These are phyloP conservation scores for Psilocybe subaeruginosa DNA, from an alignment of 768 basidiomycete species.

Conservation along the genomic window DNA sequence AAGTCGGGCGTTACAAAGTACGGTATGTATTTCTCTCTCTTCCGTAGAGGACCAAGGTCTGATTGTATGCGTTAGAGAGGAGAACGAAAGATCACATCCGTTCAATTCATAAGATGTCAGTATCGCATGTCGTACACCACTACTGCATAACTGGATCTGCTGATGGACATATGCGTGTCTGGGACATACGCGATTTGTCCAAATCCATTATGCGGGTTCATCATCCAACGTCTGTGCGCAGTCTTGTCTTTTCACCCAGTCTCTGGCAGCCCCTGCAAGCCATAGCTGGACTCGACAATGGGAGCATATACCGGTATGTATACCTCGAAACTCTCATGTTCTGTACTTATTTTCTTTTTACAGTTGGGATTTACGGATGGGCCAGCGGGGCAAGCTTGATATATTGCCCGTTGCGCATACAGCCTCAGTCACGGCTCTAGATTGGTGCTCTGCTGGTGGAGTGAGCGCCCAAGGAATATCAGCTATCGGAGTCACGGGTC, in stretches of 20 bases:
- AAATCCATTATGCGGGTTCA: conserved; percentile 73
- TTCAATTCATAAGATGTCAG: conserved; percentile 70
- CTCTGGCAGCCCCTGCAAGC: conserved; percentile 69
- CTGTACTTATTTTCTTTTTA: neutral
- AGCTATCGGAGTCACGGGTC: conserved; percentile 17
- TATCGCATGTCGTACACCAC: conserved; percentile 67
- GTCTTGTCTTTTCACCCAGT: conserved; percentile 72
- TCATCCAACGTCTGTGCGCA: conserved; percentile 70
- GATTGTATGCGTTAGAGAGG: conserved; percentile 46
- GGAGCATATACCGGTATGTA: conserved; percentile 66
- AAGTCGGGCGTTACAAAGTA: conserved; percentile 69
- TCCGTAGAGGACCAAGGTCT: neutral
- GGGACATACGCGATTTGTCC: conserved; percentile 78
- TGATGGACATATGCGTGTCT: conserved; percentile 79
- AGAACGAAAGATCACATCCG: conserved; percentile 71
- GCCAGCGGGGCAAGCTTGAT: conserved; percentile 73
- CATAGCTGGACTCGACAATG: conserved; percentile 69
- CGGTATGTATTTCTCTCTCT: conserved; percentile 44
- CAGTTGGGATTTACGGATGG: conserved; percentile 83
- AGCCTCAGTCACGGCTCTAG: conserved; percentile 70
- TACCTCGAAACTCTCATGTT: neutral
- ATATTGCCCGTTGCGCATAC: conserved; percentile 75
- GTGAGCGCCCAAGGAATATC: conserved; percentile 5
- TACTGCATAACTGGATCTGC: conserved; percentile 83
- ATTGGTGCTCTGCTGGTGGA: conserved; percentile 58